A percentile compares a stretch with the other conserved stretches of the same genome.
phyloP scores from a whole-genome alignment of 179 eudicot species.

The Sideroxylon spinosum region DNA sequence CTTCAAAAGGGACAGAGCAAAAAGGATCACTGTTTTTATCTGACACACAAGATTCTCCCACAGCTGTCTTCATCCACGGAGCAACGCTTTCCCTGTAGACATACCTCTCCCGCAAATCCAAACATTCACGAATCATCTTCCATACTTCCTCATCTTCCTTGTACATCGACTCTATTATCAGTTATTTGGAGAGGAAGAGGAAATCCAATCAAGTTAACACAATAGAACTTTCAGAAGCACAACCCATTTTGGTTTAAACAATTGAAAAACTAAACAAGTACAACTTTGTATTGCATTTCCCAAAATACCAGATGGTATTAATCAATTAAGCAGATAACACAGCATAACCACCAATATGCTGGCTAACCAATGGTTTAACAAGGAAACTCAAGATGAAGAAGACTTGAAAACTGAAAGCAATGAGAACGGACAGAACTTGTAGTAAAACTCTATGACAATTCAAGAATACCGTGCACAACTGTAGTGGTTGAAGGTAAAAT shows the following conservation, averaged over 20 bases:
- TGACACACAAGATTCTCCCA: constrained; percentile 31
- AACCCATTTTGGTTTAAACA: background rate
- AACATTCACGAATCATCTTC: constrained; percentile 71
- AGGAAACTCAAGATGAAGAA: background rate
- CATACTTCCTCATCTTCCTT: constrained; percentile 83
- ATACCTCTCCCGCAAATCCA: constrained; percentile 66
- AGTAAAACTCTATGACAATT: constrained; percentile 4
- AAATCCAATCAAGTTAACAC: constrained; percentile 16
- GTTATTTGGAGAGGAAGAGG: constrained; percentile 14
- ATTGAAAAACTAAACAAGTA: background rate
- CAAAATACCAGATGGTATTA: background rate
- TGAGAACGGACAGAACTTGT: background rate
- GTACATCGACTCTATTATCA: constrained; percentile 45
- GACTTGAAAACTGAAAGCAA: background rate
- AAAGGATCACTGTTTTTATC: constrained; percentile 41
- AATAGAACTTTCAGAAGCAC: background rate
- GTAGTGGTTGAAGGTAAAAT: constrained; percentile 39
- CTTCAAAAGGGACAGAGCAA: constrained; percentile 51
- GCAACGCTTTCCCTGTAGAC: constrained; percentile 54
- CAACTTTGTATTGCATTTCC: background rate
- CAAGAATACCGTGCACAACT: constrained; percentile 38
- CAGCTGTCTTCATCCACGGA: constrained; percentile 57
- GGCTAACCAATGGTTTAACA: background rate
- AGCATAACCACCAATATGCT: background rate
- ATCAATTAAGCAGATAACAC: background rate